Conservation (phyloP, 2,329 filamentous ascomycete species). For the Colletotrichum simmondsii region DNA sequence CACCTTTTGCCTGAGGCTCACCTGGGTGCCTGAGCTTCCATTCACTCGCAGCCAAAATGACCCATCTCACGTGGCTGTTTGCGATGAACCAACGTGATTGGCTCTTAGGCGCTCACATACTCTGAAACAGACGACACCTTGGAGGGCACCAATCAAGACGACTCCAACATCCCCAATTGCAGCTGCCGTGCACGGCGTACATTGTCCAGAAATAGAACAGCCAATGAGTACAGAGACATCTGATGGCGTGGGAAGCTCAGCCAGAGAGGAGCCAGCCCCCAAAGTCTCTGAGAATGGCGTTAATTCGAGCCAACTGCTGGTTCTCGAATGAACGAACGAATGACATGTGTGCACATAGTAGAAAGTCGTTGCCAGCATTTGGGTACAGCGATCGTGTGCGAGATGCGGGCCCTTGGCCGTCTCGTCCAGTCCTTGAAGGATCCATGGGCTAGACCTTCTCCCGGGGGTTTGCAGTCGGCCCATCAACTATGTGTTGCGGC, state of each 20-base stretch:
- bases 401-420: slow-evolving; percentile 7
- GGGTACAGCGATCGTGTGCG: not conserved
- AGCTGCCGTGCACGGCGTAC: slow-evolving; percentile 10
- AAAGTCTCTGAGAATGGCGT: not conserved
- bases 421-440: slow-evolving; percentile 2
- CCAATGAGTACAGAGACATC: slow-evolving; percentile 2
- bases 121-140: slow-evolving; percentile 47
- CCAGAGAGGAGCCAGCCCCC: not conserved
- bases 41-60: not conserved
- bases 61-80: not conserved
- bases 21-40: too few species aligned
- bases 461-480: not conserved
- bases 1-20: slow-evolving; percentile 10
- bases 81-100: slow-evolving; percentile 37
- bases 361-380: not conserved
- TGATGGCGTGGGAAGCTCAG: slow-evolving; percentile 1
- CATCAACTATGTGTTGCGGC: slow-evolving; percentile 11
- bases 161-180: not conserved
- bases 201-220: slow-evolving; percentile 33
- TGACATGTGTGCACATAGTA: not conserved
- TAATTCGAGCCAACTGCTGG: not conserved
- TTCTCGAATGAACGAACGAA: not conserved
- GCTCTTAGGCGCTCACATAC: slow-evolving; percentile 44
- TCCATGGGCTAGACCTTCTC: slow-evolving; percentile 18
- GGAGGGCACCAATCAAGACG: slow-evolving; percentile 30